Evolutionary conservation across 1,284 basidiomycete species (phyloP).

Genomic region (Apiotrichum gamsii): DNA sequence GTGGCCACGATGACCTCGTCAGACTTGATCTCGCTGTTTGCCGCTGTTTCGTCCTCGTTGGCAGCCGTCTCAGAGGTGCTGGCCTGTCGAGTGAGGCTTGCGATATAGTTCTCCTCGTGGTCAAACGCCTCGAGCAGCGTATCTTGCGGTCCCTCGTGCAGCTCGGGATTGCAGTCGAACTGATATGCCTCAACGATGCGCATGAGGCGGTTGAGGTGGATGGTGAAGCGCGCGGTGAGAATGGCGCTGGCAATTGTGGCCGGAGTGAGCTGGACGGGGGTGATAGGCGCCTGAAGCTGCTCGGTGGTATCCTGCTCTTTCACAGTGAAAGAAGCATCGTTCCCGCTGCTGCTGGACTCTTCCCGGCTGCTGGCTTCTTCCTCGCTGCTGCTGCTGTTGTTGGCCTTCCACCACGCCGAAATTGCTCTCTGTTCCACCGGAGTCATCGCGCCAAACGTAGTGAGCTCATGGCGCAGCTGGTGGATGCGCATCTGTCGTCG

Average conservation of each 20-base stretch:
- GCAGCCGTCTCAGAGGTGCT: not conserved
- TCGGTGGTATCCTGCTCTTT: too few species aligned
- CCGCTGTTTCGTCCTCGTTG: not conserved
- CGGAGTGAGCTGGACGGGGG: not conserved
- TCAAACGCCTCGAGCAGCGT: slow-evolving; percentile 10
- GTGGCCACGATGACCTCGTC: not conserved
- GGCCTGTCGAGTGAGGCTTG: not conserved
- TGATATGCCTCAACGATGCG: slow-evolving; percentile 1
- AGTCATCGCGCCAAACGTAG: slow-evolving; percentile 5
- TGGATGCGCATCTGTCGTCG: slow-evolving; percentile 20
- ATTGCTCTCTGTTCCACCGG: slow-evolving; percentile 16
- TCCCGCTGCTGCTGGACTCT: too few species aligned
- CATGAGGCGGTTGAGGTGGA: not conserved
- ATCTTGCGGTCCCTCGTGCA: not conserved
- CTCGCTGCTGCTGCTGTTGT: too few species aligned
- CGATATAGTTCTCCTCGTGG: slow-evolving; percentile 2
- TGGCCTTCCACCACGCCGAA: slow-evolving; percentile 11
- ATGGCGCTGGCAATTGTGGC: not conserved
- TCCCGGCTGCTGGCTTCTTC: too few species aligned
- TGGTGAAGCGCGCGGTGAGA: not conserved
- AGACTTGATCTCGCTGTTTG: not conserved
- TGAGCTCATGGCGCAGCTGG: slow-evolving; percentile 7
- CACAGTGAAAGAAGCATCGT: too few species aligned
- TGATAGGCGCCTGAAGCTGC: not conserved
- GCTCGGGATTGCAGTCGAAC: slow-evolving; percentile 14